A percentile compares a stretch with the other conserved stretches of the same genome.
These are phyloP conservation scores for Neodidymelliopsis sp. DNA, from an alignment of 2,329 filamentous ascomycete species.

Conservation along the genomic window DNA sequence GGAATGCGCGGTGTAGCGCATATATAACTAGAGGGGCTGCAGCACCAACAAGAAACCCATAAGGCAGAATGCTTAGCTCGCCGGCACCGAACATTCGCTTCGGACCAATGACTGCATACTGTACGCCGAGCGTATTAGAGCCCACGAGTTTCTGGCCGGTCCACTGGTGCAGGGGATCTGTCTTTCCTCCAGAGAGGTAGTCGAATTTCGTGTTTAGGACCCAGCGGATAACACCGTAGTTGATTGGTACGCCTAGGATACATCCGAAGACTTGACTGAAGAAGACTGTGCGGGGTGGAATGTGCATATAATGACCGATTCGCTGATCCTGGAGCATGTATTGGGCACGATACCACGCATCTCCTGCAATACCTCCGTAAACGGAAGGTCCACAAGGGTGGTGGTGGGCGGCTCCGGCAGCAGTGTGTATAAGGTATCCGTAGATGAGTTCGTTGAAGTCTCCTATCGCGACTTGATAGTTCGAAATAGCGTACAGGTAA, in stretches of 20 bases:
- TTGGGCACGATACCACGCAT: conserved; percentile 60
- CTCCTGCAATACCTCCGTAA: conserved; percentile 66
- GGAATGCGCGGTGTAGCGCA: conserved; percentile 61
- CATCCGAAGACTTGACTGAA: conserved; percentile 68
- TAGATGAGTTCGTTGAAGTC: conserved; percentile 68
- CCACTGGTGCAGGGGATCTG: conserved; percentile 67
- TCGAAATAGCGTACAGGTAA: conserved; percentile 68
- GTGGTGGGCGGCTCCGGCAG: conserved; percentile 54
- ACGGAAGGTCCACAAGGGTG: conserved; percentile 66
- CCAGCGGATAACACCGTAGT: conserved; percentile 69
- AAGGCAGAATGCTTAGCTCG: conserved; percentile 60
- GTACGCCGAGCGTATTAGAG: conserved; percentile 63
- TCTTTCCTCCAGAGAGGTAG: conserved; percentile 59
- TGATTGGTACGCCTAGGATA: conserved; percentile 66
- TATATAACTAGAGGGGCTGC: conserved; percentile 58
- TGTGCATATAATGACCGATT: conserved; percentile 70
- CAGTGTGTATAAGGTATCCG: conserved; percentile 64
- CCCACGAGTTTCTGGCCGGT: conserved; percentile 63
- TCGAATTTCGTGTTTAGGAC: conserved; percentile 64
- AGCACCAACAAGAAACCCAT: conserved; percentile 62
- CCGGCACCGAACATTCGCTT: conserved; percentile 58
- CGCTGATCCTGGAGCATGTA: conserved; percentile 68
- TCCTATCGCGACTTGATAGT: conserved; percentile 62
- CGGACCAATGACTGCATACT: conserved; percentile 67
- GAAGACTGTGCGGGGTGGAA: conserved; percentile 66